Base-by-base conservation (phyloP, 768 basidiomycete genomes). In the Boletales sp. region DNA sequence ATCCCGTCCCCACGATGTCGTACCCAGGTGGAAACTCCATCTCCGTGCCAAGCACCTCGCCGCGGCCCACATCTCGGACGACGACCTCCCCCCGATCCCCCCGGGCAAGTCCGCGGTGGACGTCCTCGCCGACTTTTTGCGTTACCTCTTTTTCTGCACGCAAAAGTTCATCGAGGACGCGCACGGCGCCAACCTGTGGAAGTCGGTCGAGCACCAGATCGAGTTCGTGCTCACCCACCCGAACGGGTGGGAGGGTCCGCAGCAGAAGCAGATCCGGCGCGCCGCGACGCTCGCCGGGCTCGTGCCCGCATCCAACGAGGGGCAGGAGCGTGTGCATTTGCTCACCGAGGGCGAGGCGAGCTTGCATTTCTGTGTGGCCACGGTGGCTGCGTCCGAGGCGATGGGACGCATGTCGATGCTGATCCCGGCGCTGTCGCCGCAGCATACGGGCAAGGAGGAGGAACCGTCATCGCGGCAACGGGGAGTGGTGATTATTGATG, bases 281-380 rank as follows among this genome's bases (percentile, higher is more conserved):
- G 83, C 83, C 1, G 80, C 80, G 0, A 65, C 76, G 2, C 49
- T 60, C 17, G 83, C 80, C 0, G 78, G 79, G 8, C 70, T 86
- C 18, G 67, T 85, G 11, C 64, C 73, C 0, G 64, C 75, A 44
- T 70, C 62, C 0, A 49, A 58, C 1, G 65, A 63, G 12, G 75
- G 72, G 0, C 74, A 72, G 30, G 60, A 68, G 4, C 74, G 80
- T 0, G 57, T 84, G 1, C 74, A 74, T 1, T 77, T 84, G 48
- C 72, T 84, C n/a, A 83, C 81, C 0, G 82, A 84, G 54, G 83
- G 82, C 0, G 83, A 85, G 55, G 83, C 83, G 0, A 80, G 78
- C 55, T 59, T 83, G 12, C 78, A 84, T 53, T 83, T 74, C 56
- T 82, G 81, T 47, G 70, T 83, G 17, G 65, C 71, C 30, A 76